These are phyloP conservation scores for Paraphaeosphaeria sporulosa DNA, from an alignment of 2,329 filamentous ascomycete species.

Conservation along the genomic window DNA sequence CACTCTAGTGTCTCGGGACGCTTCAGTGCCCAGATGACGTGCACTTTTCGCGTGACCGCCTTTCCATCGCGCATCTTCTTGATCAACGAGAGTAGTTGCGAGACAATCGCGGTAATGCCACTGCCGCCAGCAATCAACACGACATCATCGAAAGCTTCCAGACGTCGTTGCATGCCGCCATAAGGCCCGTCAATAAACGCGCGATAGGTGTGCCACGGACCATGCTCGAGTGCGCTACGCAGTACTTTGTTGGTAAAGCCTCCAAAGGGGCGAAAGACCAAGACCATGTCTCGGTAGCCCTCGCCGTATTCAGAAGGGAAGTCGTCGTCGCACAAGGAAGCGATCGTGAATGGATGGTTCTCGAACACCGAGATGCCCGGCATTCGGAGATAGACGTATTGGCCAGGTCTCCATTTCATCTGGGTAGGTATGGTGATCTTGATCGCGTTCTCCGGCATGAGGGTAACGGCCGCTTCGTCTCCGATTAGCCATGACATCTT, in stretches of 20 bases:
- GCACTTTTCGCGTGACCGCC: conserved; percentile 87
- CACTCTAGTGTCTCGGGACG: conserved; percentile 93
- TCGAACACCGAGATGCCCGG: conserved; percentile 89
- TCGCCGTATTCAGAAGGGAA: conserved; percentile 93
- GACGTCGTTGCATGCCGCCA: conserved; percentile 87
- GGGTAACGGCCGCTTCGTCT: conserved; percentile 87
- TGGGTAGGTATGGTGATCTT: conserved; percentile 95
- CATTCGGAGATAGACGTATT: conserved; percentile 95
- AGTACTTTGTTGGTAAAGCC: conserved; percentile 89
- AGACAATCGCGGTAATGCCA: conserved; percentile 92
- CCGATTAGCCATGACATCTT: conserved; percentile 83
- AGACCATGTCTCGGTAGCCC: conserved; percentile 83
- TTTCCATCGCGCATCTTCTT: conserved; percentile 96
- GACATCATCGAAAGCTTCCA: conserved; percentile 92
- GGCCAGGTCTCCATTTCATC: conserved; percentile 90
- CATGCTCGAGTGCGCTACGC: conserved; percentile 82
- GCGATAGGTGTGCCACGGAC: conserved; percentile 89
- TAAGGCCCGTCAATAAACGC: conserved; percentile 95
- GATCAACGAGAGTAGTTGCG: conserved; percentile 90
- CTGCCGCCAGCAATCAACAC: conserved; percentile 93
- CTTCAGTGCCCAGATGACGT: conserved; percentile 94
- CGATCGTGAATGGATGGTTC: conserved; percentile 95
- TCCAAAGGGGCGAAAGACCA: conserved; percentile 90
- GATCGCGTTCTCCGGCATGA: conserved; percentile 92
- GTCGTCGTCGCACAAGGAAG: conserved; percentile 90